Evolutionary conservation across 177 flowering plant species (phyloP), one percentile per base, ranked within the genome.

Genomic region (Tripterygium wilfordii): DNA sequence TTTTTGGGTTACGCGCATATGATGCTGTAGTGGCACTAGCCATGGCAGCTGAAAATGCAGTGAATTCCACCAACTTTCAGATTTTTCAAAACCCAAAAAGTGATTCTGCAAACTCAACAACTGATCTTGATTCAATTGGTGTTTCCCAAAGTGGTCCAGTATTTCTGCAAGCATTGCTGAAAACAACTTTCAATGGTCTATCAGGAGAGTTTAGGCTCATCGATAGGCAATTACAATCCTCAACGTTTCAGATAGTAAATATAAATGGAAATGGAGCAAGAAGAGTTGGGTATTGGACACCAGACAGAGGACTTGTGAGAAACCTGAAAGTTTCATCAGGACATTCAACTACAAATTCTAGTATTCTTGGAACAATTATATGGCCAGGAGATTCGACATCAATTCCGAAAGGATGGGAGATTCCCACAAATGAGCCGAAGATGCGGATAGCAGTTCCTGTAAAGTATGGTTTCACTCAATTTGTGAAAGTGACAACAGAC

Each of bases 371-470:
- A 3, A 14, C 52, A 0, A 20, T 60, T 17, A 56, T 65, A 5
- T 72, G 78, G 76, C 77, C 79, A 3, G 75, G 79, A 20, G 69
- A 58, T 1, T 13, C 68, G 1, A 37, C 35, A 0, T 4, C 2
- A 0, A 21, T 37, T 1, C 79, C 78, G 0, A 57, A 42, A 28
- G 81, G 76, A 19, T 69, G 66, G 67, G 65, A 18, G 22, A 24
- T 68, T 3, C 68, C 66, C 1, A 39, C 45, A 0, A 37, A 23
- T 17, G 73, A 68, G 29, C 59, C 51, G 44, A 66, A 42, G 32
- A 22, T 68, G 19, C 56, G 21, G 27, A 53, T 78, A 1, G 82
- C 68, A 2, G 69, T 77, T 20, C 77, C 75, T 1, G n/a, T 22
- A 18, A 65, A 47, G 15, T 25, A 12, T 1, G 69, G 75, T 5